phyloP scores from a whole-genome alignment of 2,329 filamentous ascomycete genomes.

The Dactylellina parvicollis region DNA sequence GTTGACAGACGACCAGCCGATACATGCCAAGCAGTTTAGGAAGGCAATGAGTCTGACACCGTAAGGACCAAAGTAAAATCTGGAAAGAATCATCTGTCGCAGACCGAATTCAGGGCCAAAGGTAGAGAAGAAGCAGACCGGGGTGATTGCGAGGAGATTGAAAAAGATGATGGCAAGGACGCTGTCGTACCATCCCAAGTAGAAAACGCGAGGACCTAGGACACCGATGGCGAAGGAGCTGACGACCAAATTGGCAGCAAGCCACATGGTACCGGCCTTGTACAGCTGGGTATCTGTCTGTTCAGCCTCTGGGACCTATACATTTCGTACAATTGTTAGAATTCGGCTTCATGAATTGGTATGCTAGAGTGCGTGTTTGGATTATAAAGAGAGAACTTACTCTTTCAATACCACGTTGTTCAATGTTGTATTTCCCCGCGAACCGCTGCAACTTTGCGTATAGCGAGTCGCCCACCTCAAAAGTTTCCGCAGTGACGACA shows the following conservation, averaged over 20 bases:
- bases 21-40: constrained; percentile 75
- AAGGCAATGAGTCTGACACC: constrained; percentile 76
- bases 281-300: constrained; percentile 72
- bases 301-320: constrained; percentile 69
- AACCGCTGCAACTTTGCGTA: constrained; percentile 72
- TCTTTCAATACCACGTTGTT: constrained; percentile 79
- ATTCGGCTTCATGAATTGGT: neutral
- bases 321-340: neutral
- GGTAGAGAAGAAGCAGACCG: constrained; percentile 79
- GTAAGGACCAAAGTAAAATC: constrained; percentile 79
- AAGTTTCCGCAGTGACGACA: constrained; percentile 69
- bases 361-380: neutral
- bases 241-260: constrained; percentile 81
- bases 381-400: constrained; percentile 63
- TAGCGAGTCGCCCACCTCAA: constrained; percentile 67
- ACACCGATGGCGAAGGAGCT: constrained; percentile 80
- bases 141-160: constrained; percentile 76
- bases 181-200: constrained; percentile 76
- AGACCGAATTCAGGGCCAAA: constrained; percentile 79
- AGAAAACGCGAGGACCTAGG: constrained; percentile 74
- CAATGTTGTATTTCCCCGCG: constrained; percentile 73
- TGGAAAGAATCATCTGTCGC: constrained; percentile 81
- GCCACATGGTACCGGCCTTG: constrained; percentile 79
- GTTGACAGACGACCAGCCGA: constrained; percentile 82
- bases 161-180: constrained; percentile 78